phyloP scores from a whole-genome alignment of 23 red algal genomes.

The Gracilariopsis chorda region DNA sequence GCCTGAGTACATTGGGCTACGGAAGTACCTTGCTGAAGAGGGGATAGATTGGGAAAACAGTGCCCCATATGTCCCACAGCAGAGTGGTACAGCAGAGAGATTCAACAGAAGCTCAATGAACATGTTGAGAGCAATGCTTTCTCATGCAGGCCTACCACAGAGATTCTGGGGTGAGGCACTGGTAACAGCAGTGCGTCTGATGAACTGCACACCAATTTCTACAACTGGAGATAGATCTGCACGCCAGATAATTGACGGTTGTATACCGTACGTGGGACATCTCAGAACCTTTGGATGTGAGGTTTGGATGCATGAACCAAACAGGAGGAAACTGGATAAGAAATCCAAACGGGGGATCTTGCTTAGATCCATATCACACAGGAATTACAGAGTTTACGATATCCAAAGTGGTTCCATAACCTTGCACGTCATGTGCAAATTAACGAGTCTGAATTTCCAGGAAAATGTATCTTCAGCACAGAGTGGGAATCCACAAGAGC shows the following conservation, averaged over 20 bases:
- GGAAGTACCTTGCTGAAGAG: background rate
- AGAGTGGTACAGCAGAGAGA: constrained; percentile 2
- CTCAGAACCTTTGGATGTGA: constrained; percentile 18
- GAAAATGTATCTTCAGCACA: background rate
- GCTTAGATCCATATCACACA: background rate
- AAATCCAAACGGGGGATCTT: constrained; percentile 3
- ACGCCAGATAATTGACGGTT: background rate
- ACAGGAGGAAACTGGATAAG: background rate
- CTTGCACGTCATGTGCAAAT: background rate
- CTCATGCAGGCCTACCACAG: background rate
- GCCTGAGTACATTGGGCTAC: background rate
- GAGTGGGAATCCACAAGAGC: too few species aligned
- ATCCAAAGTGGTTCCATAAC: background rate
- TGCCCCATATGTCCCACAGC: constrained; percentile 1
- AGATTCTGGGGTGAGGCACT: constrained; percentile 34
- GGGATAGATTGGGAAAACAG: background rate
- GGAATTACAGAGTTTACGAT: constrained; percentile 2
- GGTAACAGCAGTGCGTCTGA: background rate
- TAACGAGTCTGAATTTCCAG: constrained; percentile 3
- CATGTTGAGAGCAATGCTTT: background rate
- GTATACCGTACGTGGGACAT: background rate
- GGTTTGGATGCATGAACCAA: background rate
- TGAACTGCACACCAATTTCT: background rate
- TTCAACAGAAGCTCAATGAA: constrained; percentile 13
- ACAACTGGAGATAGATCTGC: background rate